These are phyloP conservation scores for Cyathus striatus DNA, from an alignment of 768 basidiomycete species.

Conservation along the genomic window DNA sequence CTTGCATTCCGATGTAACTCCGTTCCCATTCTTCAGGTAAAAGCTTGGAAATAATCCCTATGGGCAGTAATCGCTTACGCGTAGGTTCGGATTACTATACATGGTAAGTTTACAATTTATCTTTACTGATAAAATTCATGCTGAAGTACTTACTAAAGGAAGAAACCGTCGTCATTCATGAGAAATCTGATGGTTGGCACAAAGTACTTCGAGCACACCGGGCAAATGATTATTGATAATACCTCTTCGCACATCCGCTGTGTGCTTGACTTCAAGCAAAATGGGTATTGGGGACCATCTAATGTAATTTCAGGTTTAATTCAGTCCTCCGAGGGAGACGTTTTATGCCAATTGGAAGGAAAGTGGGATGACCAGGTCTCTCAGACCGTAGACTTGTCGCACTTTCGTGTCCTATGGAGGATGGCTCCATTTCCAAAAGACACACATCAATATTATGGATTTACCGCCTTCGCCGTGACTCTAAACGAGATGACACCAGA, in stretches of 20 bases:
- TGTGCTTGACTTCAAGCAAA: conserved; percentile 80
- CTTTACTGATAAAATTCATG: background rate
- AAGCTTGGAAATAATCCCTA: conserved; percentile 81
- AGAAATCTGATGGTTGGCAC: conserved; percentile 87
- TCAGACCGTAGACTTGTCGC: conserved; percentile 60
- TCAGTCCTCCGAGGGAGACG: conserved; percentile 45
- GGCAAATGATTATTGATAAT: conserved; percentile 74
- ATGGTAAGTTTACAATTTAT: conserved; percentile 56
- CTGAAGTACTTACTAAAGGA: conserved; percentile 42
- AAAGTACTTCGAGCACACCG: conserved; percentile 85
- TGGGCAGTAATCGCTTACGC: conserved; percentile 63
- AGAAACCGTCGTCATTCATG: conserved; percentile 84
- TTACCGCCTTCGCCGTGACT: conserved; percentile 74
- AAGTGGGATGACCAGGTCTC: conserved; percentile 85
- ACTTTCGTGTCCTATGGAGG: conserved; percentile 77
- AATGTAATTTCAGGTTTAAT: conserved; percentile 69
- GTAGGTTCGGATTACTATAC: conserved; percentile 65
- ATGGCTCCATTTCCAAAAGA: conserved; percentile 70
- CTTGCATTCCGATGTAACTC: conserved; percentile 5
- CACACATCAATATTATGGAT: conserved; percentile 71
- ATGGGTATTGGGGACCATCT: conserved; percentile 76
- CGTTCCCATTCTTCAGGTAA: conserved; percentile 50
- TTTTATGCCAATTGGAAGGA: conserved; percentile 68
- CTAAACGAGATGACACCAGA: conserved; percentile 77
- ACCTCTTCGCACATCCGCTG: conserved; percentile 49